Conservation (phyloP, 495 filamentous ascomycete genomes). For the Poronia punctata region DNA sequence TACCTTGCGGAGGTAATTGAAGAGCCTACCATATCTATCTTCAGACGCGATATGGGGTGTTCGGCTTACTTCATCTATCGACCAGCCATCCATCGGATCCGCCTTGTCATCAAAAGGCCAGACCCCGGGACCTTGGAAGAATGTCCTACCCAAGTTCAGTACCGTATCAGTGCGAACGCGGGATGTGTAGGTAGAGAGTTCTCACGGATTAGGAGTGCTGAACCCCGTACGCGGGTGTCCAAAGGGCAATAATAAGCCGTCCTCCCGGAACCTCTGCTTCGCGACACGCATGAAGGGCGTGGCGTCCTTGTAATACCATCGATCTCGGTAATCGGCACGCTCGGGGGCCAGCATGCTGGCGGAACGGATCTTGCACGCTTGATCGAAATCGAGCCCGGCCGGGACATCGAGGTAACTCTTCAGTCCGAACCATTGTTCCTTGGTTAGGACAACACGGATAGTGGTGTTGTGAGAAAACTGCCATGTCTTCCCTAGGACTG, state of each 20-base stretch:
- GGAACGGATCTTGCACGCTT: slow-evolving; percentile 8
- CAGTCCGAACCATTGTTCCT: slow-evolving; percentile 2
- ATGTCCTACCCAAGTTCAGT: too few species aligned
- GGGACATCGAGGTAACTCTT: not conserved
- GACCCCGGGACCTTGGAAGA: too few species aligned
- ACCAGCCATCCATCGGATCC: too few species aligned
- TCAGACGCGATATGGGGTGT: too few species aligned
- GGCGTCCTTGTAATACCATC: slow-evolving; percentile 3
- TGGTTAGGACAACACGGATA: slow-evolving; percentile 9
- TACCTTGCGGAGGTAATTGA: too few species aligned
- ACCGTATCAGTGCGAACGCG: too few species aligned
- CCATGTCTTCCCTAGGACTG: slow-evolving; percentile 17
- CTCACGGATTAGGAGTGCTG: slow-evolving; percentile 25
- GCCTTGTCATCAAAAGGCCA: too few species aligned
- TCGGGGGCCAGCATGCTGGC: slow-evolving; percentile 10
- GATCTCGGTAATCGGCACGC: slow-evolving; percentile 18
- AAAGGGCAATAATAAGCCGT: slow-evolving; percentile 32
- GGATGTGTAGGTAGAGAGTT: not conserved
- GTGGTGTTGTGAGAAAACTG: slow-evolving; percentile 6
- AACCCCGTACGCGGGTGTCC: slow-evolving; percentile 23
- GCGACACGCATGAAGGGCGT: slow-evolving; percentile 18
- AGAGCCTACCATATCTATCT: too few species aligned
- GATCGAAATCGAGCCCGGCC: not conserved
- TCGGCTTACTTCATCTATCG: too few species aligned
- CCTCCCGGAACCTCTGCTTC: slow-evolving; percentile 20